A percentile compares a stretch with the other conserved stretches of the same genome.
Evolutionary conservation across 1,139 yeast genomes (phyloP).

Genomic region (Candida neerlandica): DNA sequence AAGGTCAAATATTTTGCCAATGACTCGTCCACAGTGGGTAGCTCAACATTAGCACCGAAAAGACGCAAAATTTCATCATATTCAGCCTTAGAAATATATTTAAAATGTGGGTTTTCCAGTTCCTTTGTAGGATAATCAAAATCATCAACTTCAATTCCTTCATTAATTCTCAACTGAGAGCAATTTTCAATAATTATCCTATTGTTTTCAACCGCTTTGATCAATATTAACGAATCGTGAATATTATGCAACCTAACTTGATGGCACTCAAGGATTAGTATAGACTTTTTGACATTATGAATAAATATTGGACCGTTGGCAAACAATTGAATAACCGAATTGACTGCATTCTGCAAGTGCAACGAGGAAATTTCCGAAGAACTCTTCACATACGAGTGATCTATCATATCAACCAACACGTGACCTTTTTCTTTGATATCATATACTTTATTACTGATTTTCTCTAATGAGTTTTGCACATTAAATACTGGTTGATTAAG

Average conservation of each 20-base stretch:
- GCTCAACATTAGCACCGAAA: neutral
- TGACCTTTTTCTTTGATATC: neutral
- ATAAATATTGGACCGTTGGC: conserved; percentile 3
- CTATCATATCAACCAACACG: neutral
- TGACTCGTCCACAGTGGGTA: neutral
- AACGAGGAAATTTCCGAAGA: neutral
- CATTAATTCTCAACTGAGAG: conserved; percentile 15
- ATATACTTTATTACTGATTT: neutral
- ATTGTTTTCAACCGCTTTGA: conserved; percentile 25
- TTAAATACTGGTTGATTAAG: neutral
- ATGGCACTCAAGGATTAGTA: conserved; percentile 35
- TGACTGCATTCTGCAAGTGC: neutral
- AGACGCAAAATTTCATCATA: neutral
- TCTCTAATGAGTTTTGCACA: neutral
- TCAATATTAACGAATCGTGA: conserved; percentile 20
- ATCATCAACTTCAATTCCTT: conserved; percentile 15
- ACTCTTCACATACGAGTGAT: neutral
- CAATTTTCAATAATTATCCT: conserved; percentile 41
- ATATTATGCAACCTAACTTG: conserved; percentile 44
- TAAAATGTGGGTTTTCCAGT: conserved; percentile 20
- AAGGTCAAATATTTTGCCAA: neutral
- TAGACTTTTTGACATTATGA: conserved; percentile 23
- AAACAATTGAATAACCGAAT: neutral
- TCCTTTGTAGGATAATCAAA: conserved; percentile 16
- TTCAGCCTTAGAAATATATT: conserved; percentile 10